Evolutionary conservation across 2,329 filamentous ascomycete species (phyloP), one percentile per base, ranked within the genome.

Genomic region (Arthrobotrys entomopaga): DNA sequence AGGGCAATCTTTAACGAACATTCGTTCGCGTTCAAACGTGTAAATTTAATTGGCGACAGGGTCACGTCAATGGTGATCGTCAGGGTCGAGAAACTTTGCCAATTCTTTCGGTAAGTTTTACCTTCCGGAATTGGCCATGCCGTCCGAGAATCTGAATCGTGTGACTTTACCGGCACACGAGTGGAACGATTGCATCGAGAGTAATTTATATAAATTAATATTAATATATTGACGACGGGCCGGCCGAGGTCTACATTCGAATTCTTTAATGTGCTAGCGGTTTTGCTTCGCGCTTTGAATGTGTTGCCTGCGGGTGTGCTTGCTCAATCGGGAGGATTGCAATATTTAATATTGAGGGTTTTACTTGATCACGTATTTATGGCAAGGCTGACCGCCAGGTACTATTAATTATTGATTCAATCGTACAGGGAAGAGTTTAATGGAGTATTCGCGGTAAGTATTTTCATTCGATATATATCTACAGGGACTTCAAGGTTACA

Each of bases 291-390:
- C 16, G 13, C 34, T 24, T 48, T 43, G 13, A 19, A 29, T 69
- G 65, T 53, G 65, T 69, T 69, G 65, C 65, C 65, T 54, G 60
- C 56, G 65, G 56, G 43, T 69, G 46, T 56, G 48, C 65, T 69
- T 69, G 10, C 65, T 56, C 38, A 7, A 54, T 53, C 29, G 8
- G 56, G 54, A 15, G 34, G 49, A 43, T 2, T 43, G 40, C n/a
- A 49, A 34, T 54, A 56, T 38, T 5, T 38, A 26, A 5, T 24
- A 19, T 3, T 10, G 3, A 43, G n/a, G 43, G 8, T 29, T 38
- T 43, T 54, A 48, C 43, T 26, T 26, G 24, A 26, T 26, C 24
- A 26, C 24, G 24, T 3, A 26, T 26, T 26, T 7, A 26, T 26
- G 24, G 24, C 24, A 26, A 7, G n/a, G n/a, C n/a, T n/a, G n/a